phyloP scores from a whole-genome alignment of 805 yeast genomes.

The Kazachstania kunashirensis region DNA sequence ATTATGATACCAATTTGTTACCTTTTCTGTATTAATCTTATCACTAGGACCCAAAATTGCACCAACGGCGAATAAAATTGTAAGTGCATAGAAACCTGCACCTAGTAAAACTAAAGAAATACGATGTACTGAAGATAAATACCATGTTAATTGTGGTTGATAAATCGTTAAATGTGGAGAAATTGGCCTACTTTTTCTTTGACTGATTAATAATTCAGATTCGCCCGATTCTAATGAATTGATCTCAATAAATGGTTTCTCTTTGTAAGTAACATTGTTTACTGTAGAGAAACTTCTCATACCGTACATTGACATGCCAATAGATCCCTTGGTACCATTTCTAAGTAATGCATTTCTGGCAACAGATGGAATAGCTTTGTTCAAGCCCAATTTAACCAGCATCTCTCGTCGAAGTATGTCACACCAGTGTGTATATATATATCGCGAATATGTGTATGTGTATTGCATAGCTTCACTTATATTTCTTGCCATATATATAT shows the following conservation, averaged over 20 bases:
- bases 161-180: constrained; percentile 89
- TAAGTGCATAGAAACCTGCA: constrained; percentile 64
- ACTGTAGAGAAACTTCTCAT: not conserved
- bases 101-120: constrained; percentile 80
- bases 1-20: constrained; percentile 37
- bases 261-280: not conserved
- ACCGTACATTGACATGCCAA: no score
- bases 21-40: constrained; percentile 25
- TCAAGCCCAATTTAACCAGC: constrained; percentile 2
- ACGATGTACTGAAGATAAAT: constrained; percentile 76
- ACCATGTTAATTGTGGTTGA: constrained; percentile 82
- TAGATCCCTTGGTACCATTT: not conserved
- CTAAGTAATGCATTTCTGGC: not conserved
- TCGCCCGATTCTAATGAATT: constrained; percentile 4
- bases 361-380: not conserved
- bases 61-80: constrained; percentile 64
- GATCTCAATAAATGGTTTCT: constrained; percentile 1
- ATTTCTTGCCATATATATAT: no score
- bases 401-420: not conserved
- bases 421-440: no score
- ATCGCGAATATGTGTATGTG: not conserved
- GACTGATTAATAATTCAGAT: constrained; percentile 49
- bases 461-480: not conserved
- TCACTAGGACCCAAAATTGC: constrained; percentile 46
- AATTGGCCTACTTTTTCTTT: constrained; percentile 78